Conservation (phyloP, 495 filamentous ascomycete genomes). For the Aspergillus heteromorphus region DNA sequence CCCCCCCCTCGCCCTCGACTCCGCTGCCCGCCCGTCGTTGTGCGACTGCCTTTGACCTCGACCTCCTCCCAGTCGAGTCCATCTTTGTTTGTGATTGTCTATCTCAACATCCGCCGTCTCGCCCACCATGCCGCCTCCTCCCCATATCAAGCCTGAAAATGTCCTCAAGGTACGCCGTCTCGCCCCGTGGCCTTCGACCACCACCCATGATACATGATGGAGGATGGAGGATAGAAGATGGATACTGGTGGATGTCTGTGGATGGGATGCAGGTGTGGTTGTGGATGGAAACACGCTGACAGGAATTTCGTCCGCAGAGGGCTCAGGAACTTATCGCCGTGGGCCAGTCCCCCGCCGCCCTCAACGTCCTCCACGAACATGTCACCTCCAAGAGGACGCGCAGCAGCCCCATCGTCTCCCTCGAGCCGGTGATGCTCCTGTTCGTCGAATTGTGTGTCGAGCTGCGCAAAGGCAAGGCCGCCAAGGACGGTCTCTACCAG, state of each 20-base stretch:
- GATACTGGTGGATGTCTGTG: too few relatives aligned
- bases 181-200: neutral
- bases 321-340: conserved; percentile 98
- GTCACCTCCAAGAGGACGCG: conserved; percentile 95
- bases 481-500: conserved; percentile 97
- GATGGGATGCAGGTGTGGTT: neutral
- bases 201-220: neutral
- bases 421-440: conserved; percentile 97
- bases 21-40: conserved; percentile 22
- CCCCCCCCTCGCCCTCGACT: conserved; percentile 18
- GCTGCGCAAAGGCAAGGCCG: conserved; percentile 92
- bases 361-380: conserved; percentile 97
- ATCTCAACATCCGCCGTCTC: conserved; percentile 6
- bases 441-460: conserved; percentile 96
- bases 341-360: conserved; percentile 83
- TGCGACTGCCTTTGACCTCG: conserved; percentile 9
- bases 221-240: neutral
- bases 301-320: conserved; percentile 42
- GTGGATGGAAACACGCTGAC: conserved; percentile 1
- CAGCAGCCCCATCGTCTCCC: conserved; percentile 91
- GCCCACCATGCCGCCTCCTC: conserved; percentile 84
- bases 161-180: conserved; percentile 69
- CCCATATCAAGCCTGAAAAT: conserved; percentile 97
- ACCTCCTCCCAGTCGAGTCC: conserved; percentile 1
- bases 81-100: conserved; percentile 12